These are phyloP conservation scores for Aspergillus amoenus DNA, from an alignment of 2,329 filamentous ascomycete species.

Conservation along the genomic window DNA sequence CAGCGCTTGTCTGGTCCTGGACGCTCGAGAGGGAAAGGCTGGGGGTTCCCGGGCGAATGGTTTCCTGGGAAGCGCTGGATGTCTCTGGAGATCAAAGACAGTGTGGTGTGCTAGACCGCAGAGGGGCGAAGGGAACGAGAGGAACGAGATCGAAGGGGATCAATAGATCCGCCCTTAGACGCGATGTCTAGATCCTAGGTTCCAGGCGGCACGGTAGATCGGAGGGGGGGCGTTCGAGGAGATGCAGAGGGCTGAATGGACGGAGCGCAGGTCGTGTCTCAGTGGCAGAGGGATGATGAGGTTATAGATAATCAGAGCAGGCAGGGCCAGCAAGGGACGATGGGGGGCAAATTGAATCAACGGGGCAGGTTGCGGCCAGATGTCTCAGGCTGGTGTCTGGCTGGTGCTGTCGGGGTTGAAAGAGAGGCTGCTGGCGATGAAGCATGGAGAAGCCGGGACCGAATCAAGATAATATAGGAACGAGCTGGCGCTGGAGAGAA, in stretches of 20 bases:
- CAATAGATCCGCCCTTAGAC: constrained; percentile 19
- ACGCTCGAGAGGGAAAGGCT: background rate
- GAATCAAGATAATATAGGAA: constrained; percentile 10
- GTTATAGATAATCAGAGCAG: constrained; percentile 18
- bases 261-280: constrained; percentile 16
- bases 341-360: constrained; percentile 14
- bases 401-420: background rate
- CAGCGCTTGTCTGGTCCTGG: constrained; percentile 17
- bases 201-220: constrained; percentile 5
- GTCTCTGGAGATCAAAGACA: constrained; percentile 18
- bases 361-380: constrained; percentile 7
- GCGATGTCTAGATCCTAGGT: constrained; percentile 14
- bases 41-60: constrained; percentile 1
- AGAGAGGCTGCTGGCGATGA: background rate
- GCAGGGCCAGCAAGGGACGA: constrained; percentile 22
- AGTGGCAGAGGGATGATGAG: constrained; percentile 22
- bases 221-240: constrained; percentile 1
- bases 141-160: constrained; percentile 11
- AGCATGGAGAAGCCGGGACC: constrained; percentile 1
- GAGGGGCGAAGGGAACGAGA: constrained; percentile 5
- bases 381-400: constrained; percentile 21
- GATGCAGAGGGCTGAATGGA: background rate
- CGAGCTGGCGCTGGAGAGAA: background rate
- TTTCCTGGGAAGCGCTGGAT: constrained; percentile 22
- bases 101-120: background rate